Conservation (phyloP, 2,329 filamentous ascomycete species). For the Penicillium vulpinum region DNA sequence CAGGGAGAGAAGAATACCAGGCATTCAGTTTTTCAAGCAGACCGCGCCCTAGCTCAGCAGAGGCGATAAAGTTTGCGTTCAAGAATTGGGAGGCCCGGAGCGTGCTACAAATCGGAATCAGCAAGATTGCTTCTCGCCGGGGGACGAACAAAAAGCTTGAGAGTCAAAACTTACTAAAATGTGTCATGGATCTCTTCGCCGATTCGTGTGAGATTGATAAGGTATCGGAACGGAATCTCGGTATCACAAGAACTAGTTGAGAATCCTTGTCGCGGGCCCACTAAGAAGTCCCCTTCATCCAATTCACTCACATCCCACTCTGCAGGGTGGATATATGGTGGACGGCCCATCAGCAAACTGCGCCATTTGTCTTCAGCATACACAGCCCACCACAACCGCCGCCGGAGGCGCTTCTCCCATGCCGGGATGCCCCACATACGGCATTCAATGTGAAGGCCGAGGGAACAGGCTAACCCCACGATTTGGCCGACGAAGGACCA, state of each 20-base stretch:
- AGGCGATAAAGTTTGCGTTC: constrained; percentile 32
- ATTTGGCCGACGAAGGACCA: constrained; percentile 42
- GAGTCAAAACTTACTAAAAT: constrained; percentile 29
- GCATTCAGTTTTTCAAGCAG: constrained; percentile 32
- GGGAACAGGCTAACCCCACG: constrained; percentile 35
- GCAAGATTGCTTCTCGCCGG: neutral
- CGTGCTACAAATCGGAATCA: constrained; percentile 21
- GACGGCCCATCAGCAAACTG: constrained; percentile 37
- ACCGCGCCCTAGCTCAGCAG: constrained; percentile 29
- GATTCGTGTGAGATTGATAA: constrained; percentile 30
- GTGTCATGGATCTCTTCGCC: constrained; percentile 34
- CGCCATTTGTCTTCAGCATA: constrained; percentile 44
- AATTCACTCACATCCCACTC: constrained; percentile 40
- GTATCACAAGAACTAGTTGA: constrained; percentile 20
- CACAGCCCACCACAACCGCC: constrained; percentile 44
- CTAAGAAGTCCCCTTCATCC: constrained; percentile 31
- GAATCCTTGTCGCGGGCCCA: constrained; percentile 20
- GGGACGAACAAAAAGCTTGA: neutral
- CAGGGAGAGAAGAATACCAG: constrained; percentile 34
- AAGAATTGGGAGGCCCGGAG: constrained; percentile 32
- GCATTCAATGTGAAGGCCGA: constrained; percentile 42
- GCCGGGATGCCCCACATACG: constrained; percentile 40
- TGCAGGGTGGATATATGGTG: constrained; percentile 35
- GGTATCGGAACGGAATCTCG: constrained; percentile 30
- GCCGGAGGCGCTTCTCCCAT: constrained; percentile 41